Percentiles rank a stretch among this genome's conserved stretches.
Evolutionary conservation across 108 stramenopile species (phyloP).

Genomic region (Pseudonitzschia multiseries): DNA sequence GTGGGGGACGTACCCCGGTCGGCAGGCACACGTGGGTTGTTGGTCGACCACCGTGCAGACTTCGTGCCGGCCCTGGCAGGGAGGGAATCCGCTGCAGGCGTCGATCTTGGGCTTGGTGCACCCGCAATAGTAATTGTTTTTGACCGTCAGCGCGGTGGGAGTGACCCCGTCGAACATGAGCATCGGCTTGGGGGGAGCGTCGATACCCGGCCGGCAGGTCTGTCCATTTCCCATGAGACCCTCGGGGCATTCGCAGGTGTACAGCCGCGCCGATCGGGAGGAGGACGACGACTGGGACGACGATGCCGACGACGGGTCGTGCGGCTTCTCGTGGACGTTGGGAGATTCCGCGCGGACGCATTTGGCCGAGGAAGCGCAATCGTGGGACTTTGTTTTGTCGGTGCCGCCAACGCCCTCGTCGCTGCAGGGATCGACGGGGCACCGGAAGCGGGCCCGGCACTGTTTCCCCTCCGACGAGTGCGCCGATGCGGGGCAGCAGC

Average conservation of each 20-base stretch:
- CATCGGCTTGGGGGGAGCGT: conserved; percentile 55
- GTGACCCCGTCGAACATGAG: conserved; percentile 82
- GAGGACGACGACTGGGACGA: conserved; percentile 6
- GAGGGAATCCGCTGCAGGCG: conserved; percentile 80
- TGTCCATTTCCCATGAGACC: conserved; percentile 81
- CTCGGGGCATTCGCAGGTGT: conserved; percentile 66
- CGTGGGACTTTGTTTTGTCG: conserved; percentile 1
- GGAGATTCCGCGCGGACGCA: conserved; percentile 63
- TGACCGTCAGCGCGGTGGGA: conserved; percentile 73
- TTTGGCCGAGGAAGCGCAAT: conserved; percentile 60
- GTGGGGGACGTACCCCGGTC: conserved; percentile 69
- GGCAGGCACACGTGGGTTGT: conserved; percentile 70
- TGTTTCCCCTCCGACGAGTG: conserved; percentile 54
- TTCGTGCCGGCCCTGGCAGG: conserved; percentile 80
- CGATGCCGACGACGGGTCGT: neutral
- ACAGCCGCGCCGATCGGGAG: conserved; percentile 2
- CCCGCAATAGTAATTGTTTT: conserved; percentile 72
- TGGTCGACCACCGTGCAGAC: conserved; percentile 57
- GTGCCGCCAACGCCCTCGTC: neutral
- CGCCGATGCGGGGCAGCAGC: conserved; percentile 51
- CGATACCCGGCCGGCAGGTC: conserved; percentile 41
- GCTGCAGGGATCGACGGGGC: conserved; percentile 72
- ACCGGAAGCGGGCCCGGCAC: conserved; percentile 60
- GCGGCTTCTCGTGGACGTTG: conserved; percentile 31
- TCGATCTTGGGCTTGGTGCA: conserved; percentile 78